These are phyloP conservation scores for Fusarium sp. DNA, from an alignment of 2,329 filamentous ascomycete genomes.

Conservation along the genomic window DNA sequence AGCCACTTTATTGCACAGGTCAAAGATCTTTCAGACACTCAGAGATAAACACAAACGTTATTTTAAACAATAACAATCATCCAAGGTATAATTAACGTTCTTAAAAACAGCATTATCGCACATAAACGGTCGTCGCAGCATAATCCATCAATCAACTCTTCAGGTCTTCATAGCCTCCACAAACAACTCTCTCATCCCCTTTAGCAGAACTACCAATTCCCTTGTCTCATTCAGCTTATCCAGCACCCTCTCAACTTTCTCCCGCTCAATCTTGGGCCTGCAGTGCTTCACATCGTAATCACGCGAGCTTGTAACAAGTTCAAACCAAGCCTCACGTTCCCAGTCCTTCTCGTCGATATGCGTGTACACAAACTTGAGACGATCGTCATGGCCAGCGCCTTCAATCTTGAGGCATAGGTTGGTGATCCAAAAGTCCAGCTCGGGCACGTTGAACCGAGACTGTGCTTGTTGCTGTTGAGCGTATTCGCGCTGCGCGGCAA, in stretches of 20 bases:
- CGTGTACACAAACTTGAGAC: conserved; percentile 88
- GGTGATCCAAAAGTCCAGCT: conserved; percentile 95
- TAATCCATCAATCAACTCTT: conserved; percentile 20
- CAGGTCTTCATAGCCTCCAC: conserved; percentile 69
- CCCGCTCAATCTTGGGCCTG: conserved; percentile 82
- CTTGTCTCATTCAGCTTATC: conserved; percentile 84
- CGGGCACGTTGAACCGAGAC: conserved; percentile 87
- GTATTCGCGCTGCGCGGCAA: conserved; percentile 77
- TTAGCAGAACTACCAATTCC: conserved; percentile 76
- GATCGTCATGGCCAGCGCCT: conserved; percentile 83
- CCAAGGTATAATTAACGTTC: conserved; percentile 12
- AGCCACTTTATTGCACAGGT: background rate
- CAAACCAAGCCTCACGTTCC: conserved; percentile 93
- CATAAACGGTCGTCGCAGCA: conserved; percentile 17
- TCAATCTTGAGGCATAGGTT: conserved; percentile 91
- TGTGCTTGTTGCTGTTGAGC: conserved; percentile 82
- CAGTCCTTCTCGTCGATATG: conserved; percentile 88
- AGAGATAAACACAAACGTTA: background rate
- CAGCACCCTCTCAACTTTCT: conserved; percentile 79
- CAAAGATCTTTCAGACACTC: background rate
- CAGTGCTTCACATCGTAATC: conserved; percentile 88
- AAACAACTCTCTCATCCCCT: conserved; percentile 85
- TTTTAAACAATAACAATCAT: background rate
- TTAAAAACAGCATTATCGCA: conserved; percentile 3
- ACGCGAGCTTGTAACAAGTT: conserved; percentile 80